Evolutionary conservation across 176 grass and related monocot species (phyloP).

Genomic region (Eleusine coracana): DNA sequence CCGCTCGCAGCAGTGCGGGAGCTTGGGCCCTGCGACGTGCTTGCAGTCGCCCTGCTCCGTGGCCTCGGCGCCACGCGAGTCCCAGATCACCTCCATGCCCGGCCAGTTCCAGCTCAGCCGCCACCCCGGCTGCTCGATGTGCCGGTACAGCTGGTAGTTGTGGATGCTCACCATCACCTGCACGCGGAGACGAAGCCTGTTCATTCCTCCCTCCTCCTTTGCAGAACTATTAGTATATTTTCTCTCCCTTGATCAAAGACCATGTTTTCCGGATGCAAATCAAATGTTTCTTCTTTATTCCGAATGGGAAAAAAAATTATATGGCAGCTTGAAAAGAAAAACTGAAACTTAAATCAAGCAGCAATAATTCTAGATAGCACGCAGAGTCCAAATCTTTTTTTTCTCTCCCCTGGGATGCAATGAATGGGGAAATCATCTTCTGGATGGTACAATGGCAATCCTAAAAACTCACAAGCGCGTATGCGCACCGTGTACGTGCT

Average conservation of each 20-base stretch:
- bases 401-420: neutral
- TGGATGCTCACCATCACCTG: conserved; percentile 70
- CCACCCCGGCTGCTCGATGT: conserved; percentile 77
- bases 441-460: neutral
- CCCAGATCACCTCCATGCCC: conserved; percentile 57
- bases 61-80: conserved; percentile 49
- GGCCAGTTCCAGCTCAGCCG: conserved; percentile 69
- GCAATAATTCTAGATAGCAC: neutral
- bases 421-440: neutral
- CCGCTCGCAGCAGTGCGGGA: conserved; percentile 63
- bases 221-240: neutral
- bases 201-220: neutral
- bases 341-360: neutral
- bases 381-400: neutral
- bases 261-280: neutral
- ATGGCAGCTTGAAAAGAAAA: neutral
- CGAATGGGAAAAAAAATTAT: neutral
- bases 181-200: neutral
- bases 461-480: conserved; percentile 30
- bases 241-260: neutral
- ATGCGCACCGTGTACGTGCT: conserved; percentile 56
- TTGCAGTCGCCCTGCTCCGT: conserved; percentile 69
- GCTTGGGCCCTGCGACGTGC: neutral
- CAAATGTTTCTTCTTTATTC: neutral
- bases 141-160: conserved; percentile 81